phyloP scores from a whole-genome alignment of 306 rosid genomes.

The Vachellia collinsii region DNA sequence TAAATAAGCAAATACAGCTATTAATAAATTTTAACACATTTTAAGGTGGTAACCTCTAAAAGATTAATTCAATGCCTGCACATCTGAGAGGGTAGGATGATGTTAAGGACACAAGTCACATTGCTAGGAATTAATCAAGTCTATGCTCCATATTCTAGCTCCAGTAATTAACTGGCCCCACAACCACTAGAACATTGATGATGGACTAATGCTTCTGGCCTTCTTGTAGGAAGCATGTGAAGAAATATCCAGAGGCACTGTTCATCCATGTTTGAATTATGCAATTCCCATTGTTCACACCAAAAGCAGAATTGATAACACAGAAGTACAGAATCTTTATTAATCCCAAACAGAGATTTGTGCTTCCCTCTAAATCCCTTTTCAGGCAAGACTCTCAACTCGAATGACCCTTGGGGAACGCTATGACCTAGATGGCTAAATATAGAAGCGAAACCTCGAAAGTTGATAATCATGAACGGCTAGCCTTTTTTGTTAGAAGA shows the following conservation, averaged over 20 bases:
- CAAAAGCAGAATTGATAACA: background rate
- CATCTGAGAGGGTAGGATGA: background rate
- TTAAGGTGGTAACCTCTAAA: background rate
- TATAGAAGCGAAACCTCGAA: background rate
- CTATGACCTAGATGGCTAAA: background rate
- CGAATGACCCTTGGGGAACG: background rate
- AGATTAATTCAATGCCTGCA: background rate
- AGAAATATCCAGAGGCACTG: background rate
- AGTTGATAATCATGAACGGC: too few species aligned
- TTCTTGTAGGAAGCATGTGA: conserved; percentile 49
- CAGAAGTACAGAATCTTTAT: background rate
- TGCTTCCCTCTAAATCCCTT: background rate
- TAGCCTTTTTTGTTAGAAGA: too few species aligned
- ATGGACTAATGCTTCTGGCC: conserved; percentile 75
- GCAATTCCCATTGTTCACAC: background rate
- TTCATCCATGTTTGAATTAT: background rate
- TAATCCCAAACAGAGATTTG: background rate
- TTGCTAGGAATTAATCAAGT: too few species aligned
- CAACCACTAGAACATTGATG: conserved; percentile 75
- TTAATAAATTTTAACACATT: background rate
- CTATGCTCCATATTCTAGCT: conserved; percentile 58
- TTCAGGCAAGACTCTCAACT: background rate
- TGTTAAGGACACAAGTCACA: background rate
- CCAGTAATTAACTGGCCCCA: conserved; percentile 41
- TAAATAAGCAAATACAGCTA: background rate